These are phyloP conservation scores for Elsinoe ampelina DNA, from an alignment of 2,329 filamentous ascomycete genomes.

Conservation along the genomic window DNA sequence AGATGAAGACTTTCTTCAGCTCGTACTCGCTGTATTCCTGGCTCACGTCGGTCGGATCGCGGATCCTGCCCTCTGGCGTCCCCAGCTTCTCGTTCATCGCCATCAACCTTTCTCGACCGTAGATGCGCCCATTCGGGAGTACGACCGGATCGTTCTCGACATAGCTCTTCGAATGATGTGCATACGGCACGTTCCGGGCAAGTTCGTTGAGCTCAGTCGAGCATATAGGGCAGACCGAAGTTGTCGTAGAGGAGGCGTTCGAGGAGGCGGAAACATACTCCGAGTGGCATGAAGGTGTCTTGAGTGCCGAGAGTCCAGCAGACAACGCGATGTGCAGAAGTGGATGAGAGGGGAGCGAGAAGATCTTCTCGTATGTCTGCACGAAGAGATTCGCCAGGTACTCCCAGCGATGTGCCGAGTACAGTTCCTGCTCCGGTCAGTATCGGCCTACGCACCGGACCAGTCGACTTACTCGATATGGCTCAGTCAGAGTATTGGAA, in stretches of 20 bases:
- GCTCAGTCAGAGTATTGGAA: conserved; percentile 49
- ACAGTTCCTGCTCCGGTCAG: conserved; percentile 50
- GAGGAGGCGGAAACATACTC: conserved; percentile 44
- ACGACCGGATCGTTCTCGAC: conserved; percentile 82
- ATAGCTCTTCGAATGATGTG: conserved; percentile 87
- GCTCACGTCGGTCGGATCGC: conserved; percentile 64
- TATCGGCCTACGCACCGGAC: neutral
- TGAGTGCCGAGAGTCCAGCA: conserved; percentile 85
- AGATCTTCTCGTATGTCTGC: conserved; percentile 74
- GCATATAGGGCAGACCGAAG: conserved; percentile 87
- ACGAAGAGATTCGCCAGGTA: conserved; percentile 73
- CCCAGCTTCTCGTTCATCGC: conserved; percentile 74
- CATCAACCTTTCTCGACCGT: conserved; percentile 64
- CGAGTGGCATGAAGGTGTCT: conserved; percentile 87
- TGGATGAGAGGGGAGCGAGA: conserved; percentile 71
- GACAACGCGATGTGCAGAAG: conserved; percentile 85
- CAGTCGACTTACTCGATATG: conserved; percentile 45
- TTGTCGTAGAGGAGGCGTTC: conserved; percentile 48
- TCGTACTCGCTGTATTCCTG: conserved; percentile 53
- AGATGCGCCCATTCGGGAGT: conserved; percentile 78
- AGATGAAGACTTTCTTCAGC: conserved; percentile 85
- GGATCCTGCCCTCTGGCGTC: conserved; percentile 55
- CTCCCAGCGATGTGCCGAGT: conserved; percentile 63
- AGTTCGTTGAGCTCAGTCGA: conserved; percentile 90
- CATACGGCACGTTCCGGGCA: conserved; percentile 81